Conservation (phyloP, 2,329 filamentous ascomycete genomes). For the Colletotrichum trifolii region DNA sequence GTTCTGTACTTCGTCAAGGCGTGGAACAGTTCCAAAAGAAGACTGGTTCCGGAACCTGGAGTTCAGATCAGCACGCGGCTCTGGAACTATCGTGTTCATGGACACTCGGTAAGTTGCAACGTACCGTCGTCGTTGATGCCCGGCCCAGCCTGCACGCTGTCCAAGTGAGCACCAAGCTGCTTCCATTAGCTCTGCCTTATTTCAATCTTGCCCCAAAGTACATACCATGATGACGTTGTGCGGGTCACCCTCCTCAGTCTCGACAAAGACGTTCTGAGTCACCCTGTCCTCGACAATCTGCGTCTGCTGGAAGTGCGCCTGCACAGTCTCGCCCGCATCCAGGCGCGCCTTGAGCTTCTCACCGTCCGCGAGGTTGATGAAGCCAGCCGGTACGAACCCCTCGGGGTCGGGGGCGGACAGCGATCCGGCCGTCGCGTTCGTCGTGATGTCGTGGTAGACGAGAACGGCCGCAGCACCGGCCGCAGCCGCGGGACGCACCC, state of each 20-base stretch:
- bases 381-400: conserved; percentile 43
- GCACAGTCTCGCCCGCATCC: conserved; percentile 50
- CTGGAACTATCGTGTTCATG: too few relatives aligned
- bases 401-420: conserved; percentile 43
- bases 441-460: conserved; percentile 45
- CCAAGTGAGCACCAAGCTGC: conserved; percentile 55
- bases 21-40: conserved; percentile 54
- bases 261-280: conserved; percentile 58
- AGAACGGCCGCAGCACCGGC: conserved; percentile 46
- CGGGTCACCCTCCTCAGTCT: conserved; percentile 57
- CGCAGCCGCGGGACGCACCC: conserved; percentile 42
- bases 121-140: conserved; percentile 58
- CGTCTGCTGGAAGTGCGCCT: conserved; percentile 49
- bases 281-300: conserved; percentile 52
- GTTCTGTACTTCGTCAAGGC: conserved; percentile 50
- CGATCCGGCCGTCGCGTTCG: conserved; percentile 46
- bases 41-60: conserved; percentile 51
- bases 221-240: conserved; percentile 52
- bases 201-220: not conserved
- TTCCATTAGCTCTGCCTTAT: not conserved
- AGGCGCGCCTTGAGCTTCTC: conserved; percentile 52
- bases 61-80: not conserved
- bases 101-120: not conserved
- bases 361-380: conserved; percentile 52
- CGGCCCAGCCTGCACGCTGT: conserved; percentile 56